Base-by-base conservation (phyloP, 2,329 filamentous ascomycete species). In the Metarhizium sp. region DNA sequence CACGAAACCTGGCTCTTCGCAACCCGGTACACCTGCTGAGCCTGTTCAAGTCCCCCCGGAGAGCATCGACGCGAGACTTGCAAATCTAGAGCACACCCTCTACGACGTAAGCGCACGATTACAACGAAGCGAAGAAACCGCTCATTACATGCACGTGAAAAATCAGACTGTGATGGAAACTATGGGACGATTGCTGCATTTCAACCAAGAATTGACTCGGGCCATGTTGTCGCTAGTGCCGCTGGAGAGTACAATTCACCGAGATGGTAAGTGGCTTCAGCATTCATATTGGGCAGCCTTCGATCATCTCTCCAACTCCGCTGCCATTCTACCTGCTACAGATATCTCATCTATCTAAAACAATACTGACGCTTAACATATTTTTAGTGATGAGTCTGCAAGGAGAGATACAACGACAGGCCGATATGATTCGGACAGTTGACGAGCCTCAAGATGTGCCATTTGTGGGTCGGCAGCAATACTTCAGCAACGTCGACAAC, bases 1-100 rank as follows among this genome's bases (percentile, higher is more conserved):
- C 57, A 85, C 88, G 57, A 95, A 95, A 67, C 78, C 87, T 45
- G 80, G 82, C 52, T 78, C 80, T 16, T 89, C 90, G 29, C 90
- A 94, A 63, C 87, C 90, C 10, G 89, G 89, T 14, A 90, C 89
- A n/a, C 88, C 92, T 1, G 84, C 88, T 29, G 91, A 96, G 66
- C 81, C 89, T 10, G 86, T 91, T 71, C 79, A 80, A n/a, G 70
- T 79, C 30, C 76, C 81, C 16, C 83, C 84, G 43, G 92, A 97
- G 63, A 84, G 84, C 13, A 77, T 85, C 13, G 92, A 99, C 63
- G 82, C 84, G 50, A 81, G 92, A 61, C 70, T 96, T 55, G 78
- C 81, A 60, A 81, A 79, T 60, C 75, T 97, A 30, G 94, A 99
- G 68, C 88, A 94, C 66, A 84, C 82, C 20, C 71, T 95, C 48